Evolutionary conservation across 2,329 filamentous ascomycete genomes (phyloP).

Genomic region (Aspergillus brasiliensis): DNA sequence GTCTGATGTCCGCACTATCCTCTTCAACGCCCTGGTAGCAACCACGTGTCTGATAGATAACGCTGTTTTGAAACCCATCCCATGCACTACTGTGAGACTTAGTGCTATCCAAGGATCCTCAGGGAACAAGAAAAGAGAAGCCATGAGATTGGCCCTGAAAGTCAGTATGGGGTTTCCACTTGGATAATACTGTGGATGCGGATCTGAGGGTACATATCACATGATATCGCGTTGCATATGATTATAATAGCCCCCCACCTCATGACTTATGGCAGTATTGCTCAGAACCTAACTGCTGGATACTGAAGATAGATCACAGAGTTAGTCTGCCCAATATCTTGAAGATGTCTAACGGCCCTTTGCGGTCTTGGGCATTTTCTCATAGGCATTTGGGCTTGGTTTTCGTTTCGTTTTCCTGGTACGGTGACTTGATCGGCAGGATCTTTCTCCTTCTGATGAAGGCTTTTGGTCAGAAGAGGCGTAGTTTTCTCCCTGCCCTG

Average conservation of each 20-base stretch:
- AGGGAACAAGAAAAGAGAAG: background rate
- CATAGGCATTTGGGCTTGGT: constrained; percentile 51
- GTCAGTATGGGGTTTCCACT: background rate
- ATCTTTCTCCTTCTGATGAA: constrained; percentile 10
- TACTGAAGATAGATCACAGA: background rate
- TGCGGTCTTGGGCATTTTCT: constrained; percentile 44
- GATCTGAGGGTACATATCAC: no score
- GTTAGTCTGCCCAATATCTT: background rate
- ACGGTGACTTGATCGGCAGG: constrained; percentile 22
- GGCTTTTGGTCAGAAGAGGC: background rate
- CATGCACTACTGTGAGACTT: background rate
- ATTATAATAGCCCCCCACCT: no score
- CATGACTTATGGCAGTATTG: no score
- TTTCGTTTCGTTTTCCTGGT: constrained; percentile 32
- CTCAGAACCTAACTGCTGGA: background rate
- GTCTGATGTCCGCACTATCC: no score
- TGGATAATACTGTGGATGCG: background rate
- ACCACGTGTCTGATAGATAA: no score
- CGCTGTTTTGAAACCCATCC: no score
- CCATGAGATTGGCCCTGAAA: background rate
- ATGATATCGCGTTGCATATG: no score
- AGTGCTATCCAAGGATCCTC: background rate
- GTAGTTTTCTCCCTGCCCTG: constrained; percentile 3
- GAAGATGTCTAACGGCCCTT: constrained; percentile 18
- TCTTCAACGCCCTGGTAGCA: no score